These are phyloP conservation scores for Zangia roseola DNA, from an alignment of 768 basidiomycete species.

Conservation along the genomic window DNA sequence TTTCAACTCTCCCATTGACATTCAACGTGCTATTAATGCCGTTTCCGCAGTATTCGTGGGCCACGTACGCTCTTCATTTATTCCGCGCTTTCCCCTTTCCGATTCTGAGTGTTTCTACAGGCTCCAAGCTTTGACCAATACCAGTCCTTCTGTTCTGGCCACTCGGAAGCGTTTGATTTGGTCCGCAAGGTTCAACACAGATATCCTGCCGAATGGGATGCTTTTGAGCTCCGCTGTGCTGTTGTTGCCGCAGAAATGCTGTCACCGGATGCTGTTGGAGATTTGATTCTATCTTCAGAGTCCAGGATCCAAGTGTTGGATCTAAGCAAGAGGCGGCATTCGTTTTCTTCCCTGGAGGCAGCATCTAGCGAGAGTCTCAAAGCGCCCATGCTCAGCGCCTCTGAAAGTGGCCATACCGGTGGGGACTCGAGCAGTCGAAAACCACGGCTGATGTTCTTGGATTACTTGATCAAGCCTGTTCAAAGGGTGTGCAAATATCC, in stretches of 20 bases:
- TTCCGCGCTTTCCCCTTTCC: not conserved
- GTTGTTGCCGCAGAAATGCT: conserved; percentile 43
- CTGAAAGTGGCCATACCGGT: conserved; percentile 31
- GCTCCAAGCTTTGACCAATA: conserved; percentile 75
- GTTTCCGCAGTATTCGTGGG: conserved; percentile 59
- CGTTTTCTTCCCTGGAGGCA: conserved; percentile 52
- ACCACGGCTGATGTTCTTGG: conserved; percentile 61
- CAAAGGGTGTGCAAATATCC: conserved; percentile 97
- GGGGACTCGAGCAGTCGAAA: conserved; percentile 28
- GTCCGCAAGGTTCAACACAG: conserved; percentile 65
- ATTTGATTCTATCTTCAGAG: conserved; percentile 2
- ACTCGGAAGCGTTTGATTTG: conserved; percentile 76
- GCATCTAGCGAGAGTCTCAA: conserved; percentile 33
- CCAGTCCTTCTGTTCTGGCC: conserved; percentile 83
- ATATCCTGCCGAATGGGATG: conserved; percentile 73
- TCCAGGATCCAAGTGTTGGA: conserved; percentile 18
- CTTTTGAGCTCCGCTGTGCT: conserved; percentile 79
- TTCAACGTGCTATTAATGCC: conserved; percentile 35
- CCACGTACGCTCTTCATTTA: conserved; percentile 39
- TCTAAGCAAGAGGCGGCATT: conserved; percentile 42
- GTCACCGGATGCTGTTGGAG: conserved; percentile 10
- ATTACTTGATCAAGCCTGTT: conserved; percentile 96
- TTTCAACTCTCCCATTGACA: conserved; percentile 34
- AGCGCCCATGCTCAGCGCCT: conserved; percentile 30
- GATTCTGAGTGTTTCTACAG: conserved; percentile 40